Conservation (phyloP, 2,329 filamentous ascomycete genomes). For the Aspergillus pseudoglaucus region DNA sequence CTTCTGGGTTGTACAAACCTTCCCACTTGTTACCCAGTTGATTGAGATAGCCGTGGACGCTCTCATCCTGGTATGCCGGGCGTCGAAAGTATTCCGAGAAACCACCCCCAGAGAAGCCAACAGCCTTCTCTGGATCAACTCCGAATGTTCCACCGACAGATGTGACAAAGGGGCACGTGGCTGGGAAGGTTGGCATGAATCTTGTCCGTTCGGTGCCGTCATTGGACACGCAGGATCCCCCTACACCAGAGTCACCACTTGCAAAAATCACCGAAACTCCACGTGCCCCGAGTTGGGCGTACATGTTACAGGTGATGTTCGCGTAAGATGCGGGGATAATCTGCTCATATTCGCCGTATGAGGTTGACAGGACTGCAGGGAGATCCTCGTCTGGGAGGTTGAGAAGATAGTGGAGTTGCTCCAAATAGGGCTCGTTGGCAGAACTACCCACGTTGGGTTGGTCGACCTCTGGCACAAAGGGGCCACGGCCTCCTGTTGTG, state of each 20-base stretch:
- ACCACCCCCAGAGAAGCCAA: constrained; percentile 47
- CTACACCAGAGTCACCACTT: constrained; percentile 58
- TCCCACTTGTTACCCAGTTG: constrained; percentile 36
- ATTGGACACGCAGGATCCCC: constrained; percentile 49
- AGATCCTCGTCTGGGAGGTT: constrained; percentile 48
- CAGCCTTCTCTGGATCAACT: constrained; percentile 47
- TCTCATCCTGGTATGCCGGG: constrained; percentile 42
- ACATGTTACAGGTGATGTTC: constrained; percentile 54
- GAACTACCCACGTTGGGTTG: constrained; percentile 37
- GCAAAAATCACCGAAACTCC: constrained; percentile 62
- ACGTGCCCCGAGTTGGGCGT: constrained; percentile 58
- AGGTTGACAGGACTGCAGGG: constrained; percentile 61
- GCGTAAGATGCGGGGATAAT: constrained; percentile 55
- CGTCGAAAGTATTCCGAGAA: constrained; percentile 46
- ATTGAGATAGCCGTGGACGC: constrained; percentile 40
- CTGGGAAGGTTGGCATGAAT: constrained; percentile 52
- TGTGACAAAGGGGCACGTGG: constrained; percentile 57
- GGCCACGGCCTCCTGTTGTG: constrained; percentile 53
- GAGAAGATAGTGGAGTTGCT: constrained; percentile 56
- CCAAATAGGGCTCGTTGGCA: constrained; percentile 61
- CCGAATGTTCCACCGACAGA: constrained; percentile 54
- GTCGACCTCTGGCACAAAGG: constrained; percentile 44
- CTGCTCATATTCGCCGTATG: constrained; percentile 64
- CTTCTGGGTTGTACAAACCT: constrained; percentile 45
- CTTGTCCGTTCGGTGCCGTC: constrained; percentile 47